A percentile compares a stretch with the other conserved stretches of the same genome.
phyloP scores from a whole-genome alignment of 257 asterid species.

The Rauvolfia tetraphylla region DNA sequence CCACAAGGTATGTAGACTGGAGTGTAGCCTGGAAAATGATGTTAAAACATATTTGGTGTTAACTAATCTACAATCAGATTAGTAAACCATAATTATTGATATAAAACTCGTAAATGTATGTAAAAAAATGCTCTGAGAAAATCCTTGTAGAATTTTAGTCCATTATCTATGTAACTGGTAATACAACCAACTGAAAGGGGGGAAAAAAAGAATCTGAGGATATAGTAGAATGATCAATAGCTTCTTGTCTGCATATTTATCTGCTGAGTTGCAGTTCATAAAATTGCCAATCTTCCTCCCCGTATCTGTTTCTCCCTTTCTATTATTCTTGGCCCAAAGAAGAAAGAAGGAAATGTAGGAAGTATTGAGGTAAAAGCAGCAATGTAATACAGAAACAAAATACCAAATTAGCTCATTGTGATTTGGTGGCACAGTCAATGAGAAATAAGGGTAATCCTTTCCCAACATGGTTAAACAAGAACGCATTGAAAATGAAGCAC shows the following conservation, averaged over 20 bases:
- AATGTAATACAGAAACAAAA: background rate
- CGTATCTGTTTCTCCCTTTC: background rate
- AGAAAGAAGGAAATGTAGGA: background rate
- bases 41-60: background rate
- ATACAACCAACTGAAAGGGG: background rate
- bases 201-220: background rate
- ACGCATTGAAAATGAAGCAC: background rate
- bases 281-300: background rate
- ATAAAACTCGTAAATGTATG: background rate
- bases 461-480: background rate
- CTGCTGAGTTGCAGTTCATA: background rate
- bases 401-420: background rate
- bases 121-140: background rate
- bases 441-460: background rate
- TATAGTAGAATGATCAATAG: background rate
- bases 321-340: background rate
- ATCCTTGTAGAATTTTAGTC: background rate
- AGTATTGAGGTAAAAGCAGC: background rate
- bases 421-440: background rate
- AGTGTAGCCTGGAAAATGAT: conserved; percentile 68
- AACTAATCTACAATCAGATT: background rate
- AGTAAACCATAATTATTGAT: background rate
- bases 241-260: background rate
- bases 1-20: conserved; percentile 67
- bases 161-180: background rate